Percentiles rank a stretch among this genome's conserved stretches.
Conservation (phyloP, 768 basidiomycete species). For the Vararia minispora region DNA sequence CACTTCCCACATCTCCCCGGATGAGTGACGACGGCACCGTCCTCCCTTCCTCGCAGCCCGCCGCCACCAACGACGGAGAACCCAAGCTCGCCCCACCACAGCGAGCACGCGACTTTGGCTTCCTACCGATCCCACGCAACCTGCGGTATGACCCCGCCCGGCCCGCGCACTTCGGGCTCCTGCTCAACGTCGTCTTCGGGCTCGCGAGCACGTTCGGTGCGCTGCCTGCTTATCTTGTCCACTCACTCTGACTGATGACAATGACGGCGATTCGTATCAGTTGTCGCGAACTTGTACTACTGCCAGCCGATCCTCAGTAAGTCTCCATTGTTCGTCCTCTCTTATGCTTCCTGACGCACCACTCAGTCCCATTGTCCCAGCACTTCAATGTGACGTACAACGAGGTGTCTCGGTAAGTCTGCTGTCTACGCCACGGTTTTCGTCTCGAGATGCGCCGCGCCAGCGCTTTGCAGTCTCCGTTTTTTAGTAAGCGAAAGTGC, state of each 20-base stretch:
- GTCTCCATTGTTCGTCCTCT: too few species aligned
- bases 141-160: conserved; percentile 29
- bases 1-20: too few species aligned
- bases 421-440: too few species aligned
- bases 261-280: conserved; percentile 21
- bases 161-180: conserved; percentile 25
- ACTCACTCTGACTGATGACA: conserved; percentile 12
- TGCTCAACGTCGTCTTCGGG: conserved; percentile 36
- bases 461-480: too few species aligned
- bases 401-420: conserved; percentile 7
- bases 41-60: too few species aligned
- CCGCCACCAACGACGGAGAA: too few species aligned
- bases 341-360: neutral
- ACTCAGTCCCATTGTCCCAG: conserved; percentile 27
- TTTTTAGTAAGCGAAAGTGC: too few species aligned
- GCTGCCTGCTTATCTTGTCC: conserved; percentile 23
- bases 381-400: conserved; percentile 22
- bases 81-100: too few species aligned
- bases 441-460: too few species aligned
- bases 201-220: conserved; percentile 34
- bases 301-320: conserved; percentile 69
- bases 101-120: conserved; percentile 34
- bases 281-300: conserved; percentile 72
- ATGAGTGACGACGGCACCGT: too few species aligned
- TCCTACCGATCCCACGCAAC: conserved; percentile 34